A percentile compares a stretch with the other conserved stretches of the same genome.
Conservation (phyloP, 805 yeast species). For the Soucietia sequanensis region DNA sequence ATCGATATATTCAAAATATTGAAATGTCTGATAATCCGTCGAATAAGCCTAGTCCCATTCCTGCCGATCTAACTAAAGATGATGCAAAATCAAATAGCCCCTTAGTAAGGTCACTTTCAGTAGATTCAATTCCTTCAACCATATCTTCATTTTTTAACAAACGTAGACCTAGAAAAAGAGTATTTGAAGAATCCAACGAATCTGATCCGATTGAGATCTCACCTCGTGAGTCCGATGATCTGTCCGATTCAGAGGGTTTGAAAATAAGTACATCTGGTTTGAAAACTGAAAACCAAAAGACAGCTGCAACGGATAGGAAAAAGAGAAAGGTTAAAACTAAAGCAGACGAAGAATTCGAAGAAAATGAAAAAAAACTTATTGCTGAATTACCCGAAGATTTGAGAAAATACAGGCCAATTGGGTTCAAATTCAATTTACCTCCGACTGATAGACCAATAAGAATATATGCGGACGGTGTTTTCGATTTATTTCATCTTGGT, state of each 20-base stretch:
- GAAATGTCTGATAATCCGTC: no score
- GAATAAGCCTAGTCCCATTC: slow-evolving; percentile 1
- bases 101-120: slow-evolving; percentile 35
- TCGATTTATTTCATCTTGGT: slow-evolving; percentile 93
- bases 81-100: slow-evolving; percentile 8
- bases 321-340: slow-evolving; percentile 25
- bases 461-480: slow-evolving; percentile 98
- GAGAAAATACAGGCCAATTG: slow-evolving; percentile 76
- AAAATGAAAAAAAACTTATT: slow-evolving; percentile 60
- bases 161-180: slow-evolving; percentile 16
- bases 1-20: no score
- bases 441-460: slow-evolving; percentile 84
- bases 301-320: slow-evolving; percentile 9
- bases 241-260: slow-evolving; percentile 12
- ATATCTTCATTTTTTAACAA: slow-evolving; percentile 30
- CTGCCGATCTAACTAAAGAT: background rate
- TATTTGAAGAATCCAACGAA: slow-evolving; percentile 10
- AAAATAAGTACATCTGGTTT: background rate
- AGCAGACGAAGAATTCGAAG: slow-evolving; percentile 31
- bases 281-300: background rate
- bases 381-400: slow-evolving; percentile 64
- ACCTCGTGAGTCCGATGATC: slow-evolving; percentile 16
- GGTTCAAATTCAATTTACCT: slow-evolving; percentile 77
- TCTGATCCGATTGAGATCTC: slow-evolving; percentile 15
- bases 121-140: slow-evolving; percentile 40